Percentiles rank a stretch among this genome's conserved stretches.
These are phyloP conservation scores for Aspergillus udagawae DNA, from an alignment of 2,329 filamentous ascomycete genomes.

Conservation along the genomic window DNA sequence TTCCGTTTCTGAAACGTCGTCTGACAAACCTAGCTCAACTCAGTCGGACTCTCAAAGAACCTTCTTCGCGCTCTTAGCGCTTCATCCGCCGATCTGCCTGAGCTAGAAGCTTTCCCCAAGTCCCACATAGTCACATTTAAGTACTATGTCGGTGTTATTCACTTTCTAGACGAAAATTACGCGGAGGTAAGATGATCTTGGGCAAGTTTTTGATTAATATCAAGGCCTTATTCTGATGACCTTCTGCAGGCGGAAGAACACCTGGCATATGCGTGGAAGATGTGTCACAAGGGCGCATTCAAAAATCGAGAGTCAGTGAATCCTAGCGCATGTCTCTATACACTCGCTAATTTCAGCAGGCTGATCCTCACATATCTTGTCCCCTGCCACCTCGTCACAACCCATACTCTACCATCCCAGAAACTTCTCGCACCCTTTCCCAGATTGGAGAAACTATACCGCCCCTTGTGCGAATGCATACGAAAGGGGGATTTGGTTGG, in stretches of 20 bases:
- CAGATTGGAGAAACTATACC: constrained; percentile 70
- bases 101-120: constrained; percentile 73
- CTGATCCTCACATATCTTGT: constrained; percentile 93
- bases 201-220: neutral
- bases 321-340: neutral
- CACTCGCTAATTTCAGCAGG: constrained; percentile 44
- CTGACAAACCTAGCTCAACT: constrained; percentile 60
- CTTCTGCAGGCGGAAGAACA: constrained; percentile 66
- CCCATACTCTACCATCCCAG: constrained; percentile 73
- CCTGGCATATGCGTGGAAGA: constrained; percentile 73
- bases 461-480: constrained; percentile 74
- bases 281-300: constrained; percentile 68
- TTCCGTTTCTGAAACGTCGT: constrained; percentile 1
- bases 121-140: constrained; percentile 93
- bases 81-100: constrained; percentile 73
- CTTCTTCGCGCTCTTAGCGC: constrained; percentile 80
- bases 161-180: constrained; percentile 93
- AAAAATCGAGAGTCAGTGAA: constrained; percentile 73
- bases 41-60: constrained; percentile 82
- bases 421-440: constrained; percentile 71
- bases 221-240: constrained; percentile 4
- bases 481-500: constrained; percentile 74
- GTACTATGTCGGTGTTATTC: constrained; percentile 91
- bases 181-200: constrained; percentile 53
- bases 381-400: constrained; percentile 85